Base-by-base conservation (phyloP, 2,329 filamentous ascomycete genomes). In the Talaromyces sp. region DNA sequence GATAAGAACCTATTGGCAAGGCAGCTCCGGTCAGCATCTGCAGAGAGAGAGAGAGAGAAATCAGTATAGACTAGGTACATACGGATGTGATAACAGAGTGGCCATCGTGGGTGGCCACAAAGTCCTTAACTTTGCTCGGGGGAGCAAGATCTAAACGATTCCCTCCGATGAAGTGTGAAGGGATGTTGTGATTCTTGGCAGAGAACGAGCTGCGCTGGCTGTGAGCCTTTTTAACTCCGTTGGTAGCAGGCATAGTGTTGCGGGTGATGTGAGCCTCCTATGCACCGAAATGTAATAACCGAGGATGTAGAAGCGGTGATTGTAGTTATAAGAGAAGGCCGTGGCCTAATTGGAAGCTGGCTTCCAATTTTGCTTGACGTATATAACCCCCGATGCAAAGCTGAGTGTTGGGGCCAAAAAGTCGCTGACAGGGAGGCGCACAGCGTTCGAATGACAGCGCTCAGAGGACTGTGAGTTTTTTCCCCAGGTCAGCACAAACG, bases 71-170 rank as follows among this genome's bases (percentile, higher is more conserved):
- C 30, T n/a, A 44, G 36, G 23, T n/a, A 68, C 92, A 83, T 79
- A 98, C 95, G 76, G 93, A 98, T 73, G 92, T 96, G 75, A 99
- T 99, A 77, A 98, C 94, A 23, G 95, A 98, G 84, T 99, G 95
- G 64, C 95, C 95, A 73, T 93, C 91, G 78, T 96, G 85, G 64
- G 85, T 83, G 58, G 90, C 87, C 55, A 99, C 94, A 80, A 98
- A 99, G 78, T 99, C 94, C 85, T 96, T 98, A 65, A 99, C 91
- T 73, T 88, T 89, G 76, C 93, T 89, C 42, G 92, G 85, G 52
- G 90, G 80, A 57, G 95, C 95, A 74, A 89, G 89, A 66, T 87
- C 87, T 66, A 99, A 80, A 74, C 88, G 86, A 82, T 96, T 97
- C 67, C 95, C 94, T 71, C 95, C 95, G 76, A 98, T 96, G 80